A percentile compares a stretch with the other conserved stretches of the same genome.
Evolutionary conservation across 768 basidiomycete genomes (phyloP).

Genomic region (Suillus hirtellus): DNA sequence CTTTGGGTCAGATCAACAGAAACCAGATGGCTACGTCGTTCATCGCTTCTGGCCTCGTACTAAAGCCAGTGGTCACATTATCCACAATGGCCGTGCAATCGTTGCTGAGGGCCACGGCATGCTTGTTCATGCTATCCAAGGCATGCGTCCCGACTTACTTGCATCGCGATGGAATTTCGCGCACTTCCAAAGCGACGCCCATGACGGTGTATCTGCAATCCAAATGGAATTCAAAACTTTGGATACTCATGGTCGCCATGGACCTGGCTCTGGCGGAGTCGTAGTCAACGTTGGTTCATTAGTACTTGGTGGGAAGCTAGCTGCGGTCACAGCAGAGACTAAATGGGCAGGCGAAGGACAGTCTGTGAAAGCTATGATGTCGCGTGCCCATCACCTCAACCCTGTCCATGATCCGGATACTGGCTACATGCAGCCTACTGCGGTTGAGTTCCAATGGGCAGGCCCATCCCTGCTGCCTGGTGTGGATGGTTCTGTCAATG

Average conservation of each 20-base stretch:
- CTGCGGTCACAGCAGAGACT: conserved; percentile 76
- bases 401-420: conserved; percentile 73
- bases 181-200: conserved; percentile 78
- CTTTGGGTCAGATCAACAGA: conserved; percentile 69
- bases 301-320: conserved; percentile 79
- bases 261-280: conserved; percentile 80
- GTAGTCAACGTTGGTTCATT: conserved; percentile 83
- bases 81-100: conserved; percentile 61
- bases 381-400: conserved; percentile 65
- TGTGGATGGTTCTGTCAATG: conserved; percentile 54
- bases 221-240: conserved; percentile 96
- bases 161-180: conserved; percentile 96
- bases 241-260: conserved; percentile 74
- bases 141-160: conserved; percentile 94
- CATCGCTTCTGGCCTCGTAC: conserved; percentile 90
- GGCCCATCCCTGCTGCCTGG: conserved; percentile 61
- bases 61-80: conserved; percentile 63
- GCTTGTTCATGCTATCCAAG: conserved; percentile 96
- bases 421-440: conserved; percentile 71
- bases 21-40: conserved; percentile 82
- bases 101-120: conserved; percentile 67
- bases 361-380: conserved; percentile 51
- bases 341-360: conserved; percentile 65
- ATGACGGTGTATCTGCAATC: conserved; percentile 78
- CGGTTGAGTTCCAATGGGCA: conserved; percentile 76